A percentile compares a stretch with the other conserved stretches of the same genome.
These are phyloP conservation scores for Aegilops bicornis DNA, from an alignment of 176 grass and related monocot genomes.

Conservation along the genomic window DNA sequence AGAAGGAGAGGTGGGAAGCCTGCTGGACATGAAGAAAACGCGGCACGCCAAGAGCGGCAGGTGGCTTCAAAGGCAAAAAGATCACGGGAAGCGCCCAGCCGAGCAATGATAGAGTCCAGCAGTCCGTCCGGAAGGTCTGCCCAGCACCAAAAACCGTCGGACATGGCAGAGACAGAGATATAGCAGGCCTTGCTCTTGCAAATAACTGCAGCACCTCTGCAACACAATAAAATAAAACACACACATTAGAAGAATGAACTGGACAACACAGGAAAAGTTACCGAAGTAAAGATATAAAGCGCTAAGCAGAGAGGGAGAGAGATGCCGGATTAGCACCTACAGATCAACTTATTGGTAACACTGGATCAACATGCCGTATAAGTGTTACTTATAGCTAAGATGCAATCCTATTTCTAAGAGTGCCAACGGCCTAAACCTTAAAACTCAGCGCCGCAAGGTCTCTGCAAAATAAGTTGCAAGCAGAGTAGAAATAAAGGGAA, in stretches of 20 bases:
- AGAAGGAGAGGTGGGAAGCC: conserved; percentile 37
- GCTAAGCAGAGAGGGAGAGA: too few species aligned
- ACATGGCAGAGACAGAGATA: not conserved
- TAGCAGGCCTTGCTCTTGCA: not conserved
- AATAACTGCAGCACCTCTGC: not conserved
- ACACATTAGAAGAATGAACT: not conserved
- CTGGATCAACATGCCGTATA: not conserved
- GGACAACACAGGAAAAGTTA: not conserved
- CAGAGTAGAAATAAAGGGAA: too few species aligned
- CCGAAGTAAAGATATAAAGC: not conserved
- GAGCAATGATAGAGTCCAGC: not conserved
- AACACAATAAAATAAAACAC: not conserved
- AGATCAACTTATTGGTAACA: not conserved
- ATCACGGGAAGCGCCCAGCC: not conserved
- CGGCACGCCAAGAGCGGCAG: conserved; percentile 37
- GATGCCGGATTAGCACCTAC: too few species aligned
- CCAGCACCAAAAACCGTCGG: not conserved
- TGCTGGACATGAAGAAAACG: conserved; percentile 1
- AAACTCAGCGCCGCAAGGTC: not conserved
- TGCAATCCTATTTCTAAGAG: not conserved
- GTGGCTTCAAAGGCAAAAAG: conserved; percentile 35
- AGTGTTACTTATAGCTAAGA: too few species aligned
- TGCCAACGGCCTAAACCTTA: not conserved
- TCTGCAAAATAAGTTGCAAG: too few species aligned
- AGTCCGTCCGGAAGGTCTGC: not conserved